Evolutionary conservation across 1,284 basidiomycete species (phyloP).

Genomic region (Peniophora sp.): DNA sequence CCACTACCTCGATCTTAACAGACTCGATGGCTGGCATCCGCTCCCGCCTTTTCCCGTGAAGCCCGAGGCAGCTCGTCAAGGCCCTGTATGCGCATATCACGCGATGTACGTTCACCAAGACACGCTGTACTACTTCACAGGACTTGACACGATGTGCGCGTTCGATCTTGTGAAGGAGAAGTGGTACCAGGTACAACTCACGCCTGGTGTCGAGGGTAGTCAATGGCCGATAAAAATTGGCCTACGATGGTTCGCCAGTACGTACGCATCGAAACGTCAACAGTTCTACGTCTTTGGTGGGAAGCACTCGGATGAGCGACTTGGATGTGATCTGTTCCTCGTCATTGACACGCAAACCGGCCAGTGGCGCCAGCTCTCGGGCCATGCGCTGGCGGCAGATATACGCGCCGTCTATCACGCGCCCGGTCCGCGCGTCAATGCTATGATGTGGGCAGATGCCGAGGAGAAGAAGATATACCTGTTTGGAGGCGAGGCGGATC

Average conservation of each 20-base stretch:
- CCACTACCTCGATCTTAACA: conserved; percentile 18
- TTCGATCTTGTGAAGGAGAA: conserved; percentile 19
- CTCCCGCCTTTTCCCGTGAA: conserved; percentile 16
- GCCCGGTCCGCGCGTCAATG: conserved; percentile 19
- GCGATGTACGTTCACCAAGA: conserved; percentile 13
- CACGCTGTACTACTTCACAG: conserved; percentile 19
- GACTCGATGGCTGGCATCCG: conserved; percentile 14
- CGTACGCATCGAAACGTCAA: too few relatives aligned
- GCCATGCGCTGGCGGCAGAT: conserved; percentile 1
- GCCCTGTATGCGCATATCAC: conserved; percentile 12
- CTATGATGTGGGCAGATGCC: conserved; percentile 19
- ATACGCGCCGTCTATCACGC: not conserved
- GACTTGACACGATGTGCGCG: conserved; percentile 13
- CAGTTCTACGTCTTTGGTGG: conserved; percentile 14
- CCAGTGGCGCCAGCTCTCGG: conserved; percentile 9
- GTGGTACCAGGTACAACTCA: too few relatives aligned
- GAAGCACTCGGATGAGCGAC: conserved; percentile 1
- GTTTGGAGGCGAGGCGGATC: conserved; percentile 22
- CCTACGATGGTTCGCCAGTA: too few relatives aligned
- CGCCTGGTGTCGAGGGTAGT: too few relatives aligned
- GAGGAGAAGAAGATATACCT: conserved; percentile 18
- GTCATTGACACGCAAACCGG: conserved; percentile 10
- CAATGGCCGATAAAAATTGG: too few relatives aligned
- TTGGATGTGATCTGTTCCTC: conserved; percentile 13
- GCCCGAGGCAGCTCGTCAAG: conserved; percentile 6